These are phyloP conservation scores for Dionaea muscipula DNA, from an alignment of 179 eudicot genomes.

Conservation along the genomic window DNA sequence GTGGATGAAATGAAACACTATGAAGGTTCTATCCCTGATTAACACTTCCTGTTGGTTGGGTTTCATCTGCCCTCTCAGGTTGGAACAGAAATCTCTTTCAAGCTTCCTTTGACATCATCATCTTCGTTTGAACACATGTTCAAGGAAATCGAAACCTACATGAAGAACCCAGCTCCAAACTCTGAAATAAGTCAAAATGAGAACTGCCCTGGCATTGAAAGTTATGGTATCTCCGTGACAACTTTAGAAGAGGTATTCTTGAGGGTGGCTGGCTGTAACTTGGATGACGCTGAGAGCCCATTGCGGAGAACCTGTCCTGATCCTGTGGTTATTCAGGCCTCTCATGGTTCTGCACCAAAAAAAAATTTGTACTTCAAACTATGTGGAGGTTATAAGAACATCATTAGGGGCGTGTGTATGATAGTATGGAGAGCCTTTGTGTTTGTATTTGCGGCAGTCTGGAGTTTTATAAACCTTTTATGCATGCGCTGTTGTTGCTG, in stretches of 20 bases:
- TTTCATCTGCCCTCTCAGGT: constrained; percentile 42
- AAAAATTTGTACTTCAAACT: constrained; percentile 25
- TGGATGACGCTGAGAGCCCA: constrained; percentile 40
- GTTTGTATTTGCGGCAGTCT: constrained; percentile 34
- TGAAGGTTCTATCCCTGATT: too few species aligned
- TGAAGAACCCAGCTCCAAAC: constrained; percentile 40
- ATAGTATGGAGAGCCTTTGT: constrained; percentile 36
- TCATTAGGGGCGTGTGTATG: constrained; percentile 31
- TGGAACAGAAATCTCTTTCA: constrained; percentile 85
- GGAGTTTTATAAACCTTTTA: constrained; percentile 43
- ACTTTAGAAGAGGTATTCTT: constrained; percentile 95
- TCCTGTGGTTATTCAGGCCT: constrained; percentile 23
- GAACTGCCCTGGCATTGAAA: constrained; percentile 58
- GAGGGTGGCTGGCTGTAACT: constrained; percentile 83
- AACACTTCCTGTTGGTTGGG: constrained; percentile 11
- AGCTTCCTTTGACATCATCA: constrained; percentile 85
- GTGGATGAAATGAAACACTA: too few species aligned
- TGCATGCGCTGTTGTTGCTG: constrained; percentile 64
- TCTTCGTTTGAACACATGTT: constrained; percentile 82
- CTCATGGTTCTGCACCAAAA: constrained; percentile 27
- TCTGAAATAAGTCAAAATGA: constrained; percentile 19
- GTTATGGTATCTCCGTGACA: constrained; percentile 94
- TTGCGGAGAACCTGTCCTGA: constrained; percentile 26
- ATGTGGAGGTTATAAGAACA: constrained; percentile 27
- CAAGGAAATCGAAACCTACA: constrained; percentile 74